Evolutionary conservation across 2,329 filamentous ascomycete species (phyloP).

Genomic region (Mycosphaerella arachidis): DNA sequence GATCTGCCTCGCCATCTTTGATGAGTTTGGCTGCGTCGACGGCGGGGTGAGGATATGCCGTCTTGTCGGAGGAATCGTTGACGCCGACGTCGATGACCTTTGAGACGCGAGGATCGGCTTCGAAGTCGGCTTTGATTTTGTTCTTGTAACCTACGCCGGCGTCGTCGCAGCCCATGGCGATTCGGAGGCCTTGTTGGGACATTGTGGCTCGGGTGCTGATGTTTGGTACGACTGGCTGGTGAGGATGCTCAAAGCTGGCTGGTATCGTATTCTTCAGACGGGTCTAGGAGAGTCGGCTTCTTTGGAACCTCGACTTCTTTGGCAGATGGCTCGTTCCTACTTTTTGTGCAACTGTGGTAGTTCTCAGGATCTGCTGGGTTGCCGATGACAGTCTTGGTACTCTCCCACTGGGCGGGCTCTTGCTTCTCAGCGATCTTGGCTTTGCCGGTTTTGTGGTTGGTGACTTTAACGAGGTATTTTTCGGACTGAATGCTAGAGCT

Average conservation of each 20-base stretch:
- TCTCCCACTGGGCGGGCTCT: conserved; percentile 33
- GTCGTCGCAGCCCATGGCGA: conserved; percentile 63
- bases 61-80: conserved; percentile 62
- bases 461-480: conserved; percentile 36
- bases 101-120: conserved; percentile 61
- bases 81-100: conserved; percentile 72
- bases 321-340: conserved; percentile 19
- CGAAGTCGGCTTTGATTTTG: conserved; percentile 68
- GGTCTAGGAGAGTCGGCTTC: conserved; percentile 12
- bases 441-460: conserved; percentile 34
- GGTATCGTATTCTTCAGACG: conserved; percentile 27
- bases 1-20: conserved; percentile 62
- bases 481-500: conserved; percentile 39
- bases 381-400: conserved; percentile 31
- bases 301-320: conserved; percentile 15
- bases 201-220: not conserved
- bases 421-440: conserved; percentile 34
- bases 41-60: conserved; percentile 74
- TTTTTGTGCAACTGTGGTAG: conserved; percentile 30
- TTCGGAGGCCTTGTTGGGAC: conserved; percentile 37
- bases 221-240: conserved; percentile 18
- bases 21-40: conserved; percentile 66
- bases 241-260: conserved; percentile 24
- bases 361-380: conserved; percentile 28
- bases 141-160: conserved; percentile 76